Evolutionary conservation across 2,329 filamentous ascomycete genomes (phyloP).

Genomic region (Xylariaceae sp.): DNA sequence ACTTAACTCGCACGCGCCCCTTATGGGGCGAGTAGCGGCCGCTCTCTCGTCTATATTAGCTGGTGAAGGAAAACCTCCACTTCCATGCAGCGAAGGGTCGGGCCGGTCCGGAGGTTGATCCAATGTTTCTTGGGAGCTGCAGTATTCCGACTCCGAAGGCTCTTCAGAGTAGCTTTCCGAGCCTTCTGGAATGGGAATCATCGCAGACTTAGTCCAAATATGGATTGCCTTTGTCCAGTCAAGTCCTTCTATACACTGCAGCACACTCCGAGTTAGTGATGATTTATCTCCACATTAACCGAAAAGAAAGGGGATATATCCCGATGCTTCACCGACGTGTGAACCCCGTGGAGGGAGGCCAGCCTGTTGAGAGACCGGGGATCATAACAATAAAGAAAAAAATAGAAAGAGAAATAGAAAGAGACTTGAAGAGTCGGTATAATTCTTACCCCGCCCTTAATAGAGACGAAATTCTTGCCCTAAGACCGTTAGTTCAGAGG

Average conservation of each 20-base stretch:
- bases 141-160: constrained; percentile 48
- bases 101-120: constrained; percentile 47
- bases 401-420: no score
- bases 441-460: constrained; percentile 59
- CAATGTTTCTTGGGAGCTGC: constrained; percentile 47
- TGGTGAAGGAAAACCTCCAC: constrained; percentile 31
- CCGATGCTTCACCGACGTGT: no score
- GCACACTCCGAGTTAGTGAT: not conserved
- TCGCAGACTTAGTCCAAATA: constrained; percentile 69
- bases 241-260: constrained; percentile 60
- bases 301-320: not conserved
- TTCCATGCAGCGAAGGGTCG: constrained; percentile 37
- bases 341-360: no score
- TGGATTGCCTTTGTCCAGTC: constrained; percentile 64
- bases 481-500: constrained; percentile 26
- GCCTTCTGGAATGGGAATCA: constrained; percentile 69
- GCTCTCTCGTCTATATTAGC: not conserved
- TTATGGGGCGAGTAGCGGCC: not conserved
- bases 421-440: not conserved
- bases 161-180: constrained; percentile 60
- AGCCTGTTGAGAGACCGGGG: no score
- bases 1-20: constrained; percentile 37
- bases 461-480: constrained; percentile 62
- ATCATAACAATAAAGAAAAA: no score
- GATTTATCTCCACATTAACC: not conserved